Percentiles rank a stretch among this genome's conserved stretches.
Conservation (phyloP, 169 alveolate species). For the Theileria luwenshuni region DNA sequence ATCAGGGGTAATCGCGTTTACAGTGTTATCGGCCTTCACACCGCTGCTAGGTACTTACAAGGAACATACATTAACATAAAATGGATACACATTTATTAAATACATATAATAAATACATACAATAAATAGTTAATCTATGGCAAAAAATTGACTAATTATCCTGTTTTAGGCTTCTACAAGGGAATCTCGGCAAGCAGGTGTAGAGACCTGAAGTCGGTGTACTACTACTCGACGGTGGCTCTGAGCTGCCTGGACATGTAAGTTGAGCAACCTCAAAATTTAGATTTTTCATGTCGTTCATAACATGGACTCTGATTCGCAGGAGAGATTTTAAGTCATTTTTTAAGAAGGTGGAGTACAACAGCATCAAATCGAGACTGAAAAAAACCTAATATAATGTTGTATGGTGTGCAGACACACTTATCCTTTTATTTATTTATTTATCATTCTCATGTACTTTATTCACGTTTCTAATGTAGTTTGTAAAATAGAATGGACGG, state of each 20-base stretch:
- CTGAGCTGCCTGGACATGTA: slow-evolving; percentile 53
- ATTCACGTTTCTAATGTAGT: slow-evolving; percentile 3
- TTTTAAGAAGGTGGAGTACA: slow-evolving; percentile 1
- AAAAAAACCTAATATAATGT: slow-evolving; percentile 8
- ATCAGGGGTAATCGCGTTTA: slow-evolving; percentile 34
- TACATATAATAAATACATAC: not conserved
- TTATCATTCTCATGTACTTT: not conserved
- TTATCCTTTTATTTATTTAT: not conserved
- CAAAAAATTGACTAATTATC: not conserved
- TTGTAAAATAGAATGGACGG: slow-evolving; percentile 38
- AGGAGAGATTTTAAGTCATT: not conserved
- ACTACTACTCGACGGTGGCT: slow-evolving; percentile 44
- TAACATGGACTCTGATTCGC: slow-evolving; percentile 22
- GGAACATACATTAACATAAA: no score
- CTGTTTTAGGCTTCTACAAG: slow-evolving; percentile 48
- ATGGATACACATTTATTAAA: not conserved
- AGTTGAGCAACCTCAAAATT: not conserved
- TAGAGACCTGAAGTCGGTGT: slow-evolving; percentile 17
- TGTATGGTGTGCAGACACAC: not conserved
- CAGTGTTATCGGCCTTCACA: slow-evolving; percentile 23
- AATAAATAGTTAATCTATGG: not conserved
- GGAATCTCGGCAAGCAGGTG: slow-evolving; percentile 44
- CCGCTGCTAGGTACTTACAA: slow-evolving; percentile 41
- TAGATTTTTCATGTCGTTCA: slow-evolving; percentile 35
- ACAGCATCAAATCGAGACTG: slow-evolving; percentile 1